These are phyloP conservation scores for Micractinium conductrix DNA, from an alignment of 139 green algal species.

Conservation along the genomic window DNA sequence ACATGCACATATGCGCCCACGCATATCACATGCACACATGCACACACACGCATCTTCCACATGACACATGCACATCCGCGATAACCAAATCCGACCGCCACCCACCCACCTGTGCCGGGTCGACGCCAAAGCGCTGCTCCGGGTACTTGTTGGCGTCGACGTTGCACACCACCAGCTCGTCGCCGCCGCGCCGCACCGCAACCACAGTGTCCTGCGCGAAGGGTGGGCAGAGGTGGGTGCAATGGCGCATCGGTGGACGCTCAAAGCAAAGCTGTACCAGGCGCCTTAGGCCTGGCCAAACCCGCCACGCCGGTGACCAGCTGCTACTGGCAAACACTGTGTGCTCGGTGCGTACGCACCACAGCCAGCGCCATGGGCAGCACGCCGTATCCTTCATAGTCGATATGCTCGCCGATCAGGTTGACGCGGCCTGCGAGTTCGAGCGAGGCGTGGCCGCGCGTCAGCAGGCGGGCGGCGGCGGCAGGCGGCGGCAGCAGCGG, in stretches of 20 bases:
- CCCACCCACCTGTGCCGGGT: constrained; percentile 69
- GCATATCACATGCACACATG: neutral
- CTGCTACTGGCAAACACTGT: too few relatives aligned
- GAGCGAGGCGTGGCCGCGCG: neutral
- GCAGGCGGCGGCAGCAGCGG: neutral
- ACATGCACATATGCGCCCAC: too few relatives aligned
- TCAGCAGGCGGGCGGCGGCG: neutral
- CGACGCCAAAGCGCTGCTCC: constrained; percentile 70
- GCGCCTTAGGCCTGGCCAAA: too few relatives aligned
- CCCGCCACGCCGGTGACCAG: too few relatives aligned
- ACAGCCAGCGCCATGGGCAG: constrained; percentile 97
- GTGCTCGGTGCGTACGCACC: constrained; percentile 50
- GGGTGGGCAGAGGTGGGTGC: too few relatives aligned
- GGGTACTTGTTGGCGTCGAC: constrained; percentile 78
- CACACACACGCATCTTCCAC: neutral
- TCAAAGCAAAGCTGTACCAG: too few relatives aligned
- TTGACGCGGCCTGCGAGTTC: constrained; percentile 97
- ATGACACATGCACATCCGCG: neutral
- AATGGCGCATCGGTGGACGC: too few relatives aligned
- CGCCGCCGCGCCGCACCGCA: constrained; percentile 52
- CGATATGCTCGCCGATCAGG: constrained; percentile 98
- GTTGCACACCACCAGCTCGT: constrained; percentile 80
- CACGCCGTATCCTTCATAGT: constrained; percentile 97
- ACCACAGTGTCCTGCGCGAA: constrained; percentile 46
- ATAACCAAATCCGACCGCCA: neutral